Base-by-base conservation (phyloP, 2,329 filamentous ascomycete genomes). In the Neofusicoccum laricinum region DNA sequence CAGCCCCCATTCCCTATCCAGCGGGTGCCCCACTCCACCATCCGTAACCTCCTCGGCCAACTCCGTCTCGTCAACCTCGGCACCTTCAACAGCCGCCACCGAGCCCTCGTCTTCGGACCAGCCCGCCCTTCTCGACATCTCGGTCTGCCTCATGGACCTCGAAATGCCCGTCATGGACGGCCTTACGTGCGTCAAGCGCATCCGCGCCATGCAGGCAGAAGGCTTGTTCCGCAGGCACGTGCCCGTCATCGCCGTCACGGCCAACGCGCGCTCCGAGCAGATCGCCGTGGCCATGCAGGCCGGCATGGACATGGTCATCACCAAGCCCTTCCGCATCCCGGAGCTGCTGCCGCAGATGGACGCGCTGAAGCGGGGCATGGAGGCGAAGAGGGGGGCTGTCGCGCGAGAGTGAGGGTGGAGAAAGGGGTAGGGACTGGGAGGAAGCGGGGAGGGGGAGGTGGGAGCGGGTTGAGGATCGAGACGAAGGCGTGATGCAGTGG, bases 111-210 rank as follows among this genome's bases (percentile, higher is more conserved):
- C 21, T 40, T 10, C 14, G 2, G 2, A 12, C 34, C 11, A 30
- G 12, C 10, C 15, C 21, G n/a, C 59, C 25, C 17, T 34, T 19
- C 14, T 66, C 10, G 71, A 71, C 1, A 68, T 77, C 8, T 70
- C 71, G 0, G 65, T 77, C 14, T 69, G 77, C 21, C 71, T 77
- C 5, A 73, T 76, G 70, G 76, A 77, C 53, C 68, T 73, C 15
- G 76, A 77, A 41, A 78, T 78, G 76, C 76, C 76, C 2, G 70
- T 75, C 38, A 78, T 78, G 76, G 71, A 77, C 59, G 76, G 76
- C 1, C 64, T 78, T 7, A 71, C 71, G 3, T 77, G 74, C 46
- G 70, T 72, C 11, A 67, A 66, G 7, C 68, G 68, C n/a, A 76
- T 78, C 25, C 69, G 76, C 2, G 69, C 72, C 11, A 72, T 76